Conservation (phyloP, 192 early-diverging fungal species). For the Coemansia sp. region DNA sequence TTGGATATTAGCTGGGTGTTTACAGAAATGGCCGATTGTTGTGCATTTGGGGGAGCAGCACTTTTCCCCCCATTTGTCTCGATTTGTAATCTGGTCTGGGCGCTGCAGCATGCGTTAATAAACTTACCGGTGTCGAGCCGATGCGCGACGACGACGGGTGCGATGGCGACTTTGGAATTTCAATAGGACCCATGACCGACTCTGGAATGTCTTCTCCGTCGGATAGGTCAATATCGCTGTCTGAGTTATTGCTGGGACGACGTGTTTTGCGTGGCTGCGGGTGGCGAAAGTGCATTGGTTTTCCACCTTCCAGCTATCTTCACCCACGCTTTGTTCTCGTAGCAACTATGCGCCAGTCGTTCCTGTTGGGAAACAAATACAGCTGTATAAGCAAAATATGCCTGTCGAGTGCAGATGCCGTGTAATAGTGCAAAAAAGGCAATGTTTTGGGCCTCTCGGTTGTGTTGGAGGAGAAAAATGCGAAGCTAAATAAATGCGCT, state of each 20-base stretch:
- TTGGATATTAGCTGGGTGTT: not conserved
- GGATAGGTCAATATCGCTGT: slow-evolving; percentile 40
- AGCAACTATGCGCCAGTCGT: too few relatives aligned
- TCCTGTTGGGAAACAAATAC: not conserved
- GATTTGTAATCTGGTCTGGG: slow-evolving; percentile 5
- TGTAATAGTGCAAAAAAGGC: not conserved
- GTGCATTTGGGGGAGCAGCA: not conserved
- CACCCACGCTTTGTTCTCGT: too few relatives aligned
- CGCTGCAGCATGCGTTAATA: not conserved
- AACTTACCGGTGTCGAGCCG: slow-evolving; percentile 53
- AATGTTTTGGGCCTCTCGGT: not conserved
- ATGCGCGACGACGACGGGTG: slow-evolving; percentile 35
- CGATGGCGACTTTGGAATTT: slow-evolving; percentile 52
- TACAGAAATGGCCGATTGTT: slow-evolving; percentile 4
- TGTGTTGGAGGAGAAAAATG: too few relatives aligned
- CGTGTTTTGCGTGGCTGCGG: slow-evolving; percentile 33
- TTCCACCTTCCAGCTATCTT: too few relatives aligned
- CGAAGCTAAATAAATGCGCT: too few relatives aligned
- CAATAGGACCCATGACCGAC: slow-evolving; percentile 45
- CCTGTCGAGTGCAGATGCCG: not conserved
- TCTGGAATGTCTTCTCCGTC: slow-evolving; percentile 54
- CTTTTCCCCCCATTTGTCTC: not conserved
- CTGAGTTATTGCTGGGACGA: slow-evolving; percentile 34
- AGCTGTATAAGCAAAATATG: not conserved
- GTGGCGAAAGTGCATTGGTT: slow-evolving; percentile 35